A percentile compares a stretch with the other conserved stretches of the same genome.
These are phyloP conservation scores for Cladosporium phlei DNA, from an alignment of 2,329 filamentous ascomycete genomes.

Conservation along the genomic window DNA sequence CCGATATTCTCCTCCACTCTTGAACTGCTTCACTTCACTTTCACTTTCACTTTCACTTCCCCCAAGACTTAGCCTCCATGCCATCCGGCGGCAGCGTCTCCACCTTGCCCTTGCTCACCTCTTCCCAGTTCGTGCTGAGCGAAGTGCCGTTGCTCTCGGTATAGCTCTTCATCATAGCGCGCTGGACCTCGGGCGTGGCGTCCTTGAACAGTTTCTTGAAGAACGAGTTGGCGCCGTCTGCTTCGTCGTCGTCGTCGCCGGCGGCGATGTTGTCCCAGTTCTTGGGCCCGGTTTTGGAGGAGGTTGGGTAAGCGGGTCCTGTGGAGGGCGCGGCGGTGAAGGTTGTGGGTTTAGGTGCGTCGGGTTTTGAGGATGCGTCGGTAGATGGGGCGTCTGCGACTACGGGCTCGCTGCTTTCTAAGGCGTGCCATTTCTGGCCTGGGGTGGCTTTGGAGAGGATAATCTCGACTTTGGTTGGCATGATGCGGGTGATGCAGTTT, in stretches of 20 bases:
- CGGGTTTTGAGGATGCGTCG: not conserved
- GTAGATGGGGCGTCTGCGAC: conserved; percentile 17
- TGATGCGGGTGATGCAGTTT: conserved; percentile 59
- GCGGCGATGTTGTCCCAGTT: conserved; percentile 80
- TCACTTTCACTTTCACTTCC: conserved; percentile 13
- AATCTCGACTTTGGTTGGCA: conserved; percentile 76
- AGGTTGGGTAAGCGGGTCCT: conserved; percentile 73
- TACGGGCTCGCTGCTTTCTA: conserved; percentile 46
- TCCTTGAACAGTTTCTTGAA: conserved; percentile 85
- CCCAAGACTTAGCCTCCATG: conserved; percentile 71
- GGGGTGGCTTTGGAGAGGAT: conserved; percentile 61
- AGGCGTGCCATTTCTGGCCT: conserved; percentile 63
- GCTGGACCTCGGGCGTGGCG: conserved; percentile 71
- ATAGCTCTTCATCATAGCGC: conserved; percentile 98
- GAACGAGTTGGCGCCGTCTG: conserved; percentile 69
- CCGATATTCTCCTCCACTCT: too few relatives aligned
- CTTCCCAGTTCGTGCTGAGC: conserved; percentile 85
- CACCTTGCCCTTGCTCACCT: conserved; percentile 69
- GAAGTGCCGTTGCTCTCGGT: conserved; percentile 89
- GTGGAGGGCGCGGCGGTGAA: conserved; percentile 19
- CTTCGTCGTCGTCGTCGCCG: conserved; percentile 51
- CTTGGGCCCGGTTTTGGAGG: conserved; percentile 75
- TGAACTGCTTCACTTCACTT: too few relatives aligned
- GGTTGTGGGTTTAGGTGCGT: conserved; percentile 16
- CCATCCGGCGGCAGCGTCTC: conserved; percentile 71